Percentiles rank a stretch among this genome's conserved stretches.
Conservation (phyloP, 1,284 basidiomycete genomes). For the Wallemia hederae region DNA sequence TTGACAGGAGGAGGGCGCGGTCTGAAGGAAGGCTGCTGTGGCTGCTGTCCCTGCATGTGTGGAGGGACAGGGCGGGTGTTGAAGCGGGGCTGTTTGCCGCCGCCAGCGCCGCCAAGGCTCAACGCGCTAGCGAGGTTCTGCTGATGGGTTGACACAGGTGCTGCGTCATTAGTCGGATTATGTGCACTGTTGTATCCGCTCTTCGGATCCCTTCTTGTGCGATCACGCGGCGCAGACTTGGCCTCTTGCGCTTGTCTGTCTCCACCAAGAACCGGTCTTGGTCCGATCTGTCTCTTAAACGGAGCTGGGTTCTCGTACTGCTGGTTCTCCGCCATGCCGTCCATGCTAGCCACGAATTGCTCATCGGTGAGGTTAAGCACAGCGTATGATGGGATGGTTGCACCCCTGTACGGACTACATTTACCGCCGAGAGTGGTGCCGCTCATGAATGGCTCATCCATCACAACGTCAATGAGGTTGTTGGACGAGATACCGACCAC, state of each 20-base stretch:
- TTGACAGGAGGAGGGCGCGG: background rate
- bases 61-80: background rate
- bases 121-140: background rate
- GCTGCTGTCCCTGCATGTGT: background rate
- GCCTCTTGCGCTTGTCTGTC: background rate
- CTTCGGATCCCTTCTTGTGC: background rate
- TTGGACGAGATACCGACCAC: constrained; percentile 64
- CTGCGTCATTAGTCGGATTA: background rate
- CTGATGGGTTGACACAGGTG: background rate
- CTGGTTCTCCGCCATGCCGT: background rate
- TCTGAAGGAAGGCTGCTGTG: background rate
- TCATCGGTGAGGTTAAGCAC: constrained; percentile 58
- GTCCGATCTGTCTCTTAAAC: background rate
- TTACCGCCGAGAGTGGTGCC: constrained; percentile 66
- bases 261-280: background rate
- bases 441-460: constrained; percentile 84
- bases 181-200: background rate
- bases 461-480: constrained; percentile 66
- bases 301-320: background rate
- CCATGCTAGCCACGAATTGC: constrained; percentile 40
- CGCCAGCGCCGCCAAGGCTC: background rate
- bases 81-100: background rate
- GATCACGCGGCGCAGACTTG: background rate
- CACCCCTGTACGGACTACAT: constrained; percentile 67
- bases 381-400: constrained; percentile 48